Evolutionary conservation across 768 basidiomycete genomes (phyloP), one percentile per base, ranked within the genome.

Genomic region (Sarcodon aspratus): DNA sequence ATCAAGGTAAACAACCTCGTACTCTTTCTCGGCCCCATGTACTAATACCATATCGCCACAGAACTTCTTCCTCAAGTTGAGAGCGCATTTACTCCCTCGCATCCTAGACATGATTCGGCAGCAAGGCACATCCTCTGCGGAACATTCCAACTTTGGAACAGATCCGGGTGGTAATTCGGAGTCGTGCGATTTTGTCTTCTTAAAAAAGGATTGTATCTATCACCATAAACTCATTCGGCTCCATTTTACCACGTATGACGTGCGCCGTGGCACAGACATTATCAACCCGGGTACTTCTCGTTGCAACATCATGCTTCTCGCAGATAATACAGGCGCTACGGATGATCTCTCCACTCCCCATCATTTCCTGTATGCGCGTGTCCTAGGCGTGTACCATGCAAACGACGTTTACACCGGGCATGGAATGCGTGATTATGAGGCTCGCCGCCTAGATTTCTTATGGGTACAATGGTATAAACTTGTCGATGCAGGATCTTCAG

Each of bases 201-300:
- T 42, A 15, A 13, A 42, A 27, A 27, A 42, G 8, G 5, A 42
- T 27, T 17, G 9, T 8, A 9, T 42, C 2, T 42, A 42, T 13
- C 17, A 42, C 9, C 40, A 42, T 27, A 15, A 15, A 13, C 7
- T 42, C 40, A 15, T 42, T 27, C 15, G 7, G 9, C 7, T 55
- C 10, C 36, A 60, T 45, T 59, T 50, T 48, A 60, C 57, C 1
- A 54, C 55, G 5, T 60, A 60, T 47, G 48, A 59, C 46, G 8
- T 55, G 13, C 49, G 48, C 6, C 54, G 53, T 17, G 48, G 50
- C 8, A 55, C 52, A 51, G 60, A 58, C 34, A 32, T 43, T 10
- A 36, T 56, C 8, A 52, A 55, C 37, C 36, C 49, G 0, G 17
- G 40, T 3, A 55, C 48, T 10, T 27, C 12, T 33, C 49, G 49